Evolutionary conservation across 495 filamentous ascomycete genomes (phyloP).

Genomic region (Tuber microsphaerosporum): DNA sequence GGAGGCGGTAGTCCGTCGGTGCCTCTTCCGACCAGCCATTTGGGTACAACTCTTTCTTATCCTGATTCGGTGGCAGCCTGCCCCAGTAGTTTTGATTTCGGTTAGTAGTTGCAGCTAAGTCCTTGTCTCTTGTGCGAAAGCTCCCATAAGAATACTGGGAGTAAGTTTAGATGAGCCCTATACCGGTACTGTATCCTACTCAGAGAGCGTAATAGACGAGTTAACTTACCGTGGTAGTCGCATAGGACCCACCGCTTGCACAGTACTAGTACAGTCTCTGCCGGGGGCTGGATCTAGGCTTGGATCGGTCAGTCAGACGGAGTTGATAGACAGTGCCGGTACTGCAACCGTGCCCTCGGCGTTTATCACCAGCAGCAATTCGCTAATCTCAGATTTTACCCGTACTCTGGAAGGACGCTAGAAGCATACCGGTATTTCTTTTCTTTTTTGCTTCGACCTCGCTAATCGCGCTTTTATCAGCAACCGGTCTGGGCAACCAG

Average conservation of each 20-base stretch:
- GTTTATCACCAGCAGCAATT: no score
- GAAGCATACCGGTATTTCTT: background rate
- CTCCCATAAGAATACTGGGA: background rate
- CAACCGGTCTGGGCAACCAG: background rate
- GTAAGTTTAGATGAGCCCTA: background rate
- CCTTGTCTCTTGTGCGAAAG: background rate
- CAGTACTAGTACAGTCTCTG: no score
- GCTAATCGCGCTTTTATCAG: background rate
- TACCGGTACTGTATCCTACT: no score
- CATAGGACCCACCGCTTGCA: no score
- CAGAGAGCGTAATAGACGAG: no score
- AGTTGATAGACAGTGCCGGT: no score
- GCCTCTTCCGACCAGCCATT: background rate
- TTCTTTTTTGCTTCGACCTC: background rate
- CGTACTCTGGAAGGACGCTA: background rate
- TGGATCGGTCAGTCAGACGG: no score
- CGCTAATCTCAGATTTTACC: background rate
- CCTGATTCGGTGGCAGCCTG: background rate
- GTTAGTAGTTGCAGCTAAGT: background rate
- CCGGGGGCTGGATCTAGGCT: no score
- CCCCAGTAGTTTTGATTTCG: background rate
- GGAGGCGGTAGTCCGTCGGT: background rate
- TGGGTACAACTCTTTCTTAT: background rate
- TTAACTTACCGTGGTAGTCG: no score
- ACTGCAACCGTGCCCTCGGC: background rate